Evolutionary conservation across 2,329 filamentous ascomycete genomes (phyloP), one percentile per base, ranked within the genome.

Genomic region (Epichloe scottii): DNA sequence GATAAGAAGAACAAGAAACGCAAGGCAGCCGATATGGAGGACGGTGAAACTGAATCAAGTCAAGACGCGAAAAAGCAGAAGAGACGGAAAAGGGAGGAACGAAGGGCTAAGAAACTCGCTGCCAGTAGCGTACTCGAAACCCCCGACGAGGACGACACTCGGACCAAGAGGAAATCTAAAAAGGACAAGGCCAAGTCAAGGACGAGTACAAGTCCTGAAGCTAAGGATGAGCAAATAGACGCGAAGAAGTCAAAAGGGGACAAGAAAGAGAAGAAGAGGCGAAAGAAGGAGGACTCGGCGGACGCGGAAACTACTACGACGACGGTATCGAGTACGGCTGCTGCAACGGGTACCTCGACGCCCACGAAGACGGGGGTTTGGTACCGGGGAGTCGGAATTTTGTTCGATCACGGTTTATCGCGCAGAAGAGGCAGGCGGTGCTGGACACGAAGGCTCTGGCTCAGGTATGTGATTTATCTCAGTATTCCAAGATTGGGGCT

Each of bases 401-500:
- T 50, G 81, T 90, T 45, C 76, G 91, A 56, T 82, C 87, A 58
- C 78, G 88, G 54, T 88, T 90, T 66, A 95, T 97, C 61, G 85
- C 85, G 51, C 87, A 93, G 60, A 97, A 97, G 73, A 83, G 82
- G 60, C 80, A 84, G 71, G 89, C 90, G 2, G 78, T 89, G 53
- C 78, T 89, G 71, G 87, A 96, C 66, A 77, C 83, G 46, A 82
- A 85, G 62, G 87, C 89, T 14, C 69, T 97, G 62, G 91, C 90
- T 65, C 89, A 96, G 81, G 87, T 90, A 70, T 66, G 72, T 56
- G 34, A 21, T 39, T 42, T 14, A 38, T 15, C 19, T 12, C 21
- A 30, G 0, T 30, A 30, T 11, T 11, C 10, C 10, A 30, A 30
- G 3, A 11, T 4, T 30, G 8, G 3, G 30, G 30, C 10, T 30